phyloP scores from a whole-genome alignment of 768 basidiomycete species.

The Hemileccinum rubropunctum region DNA sequence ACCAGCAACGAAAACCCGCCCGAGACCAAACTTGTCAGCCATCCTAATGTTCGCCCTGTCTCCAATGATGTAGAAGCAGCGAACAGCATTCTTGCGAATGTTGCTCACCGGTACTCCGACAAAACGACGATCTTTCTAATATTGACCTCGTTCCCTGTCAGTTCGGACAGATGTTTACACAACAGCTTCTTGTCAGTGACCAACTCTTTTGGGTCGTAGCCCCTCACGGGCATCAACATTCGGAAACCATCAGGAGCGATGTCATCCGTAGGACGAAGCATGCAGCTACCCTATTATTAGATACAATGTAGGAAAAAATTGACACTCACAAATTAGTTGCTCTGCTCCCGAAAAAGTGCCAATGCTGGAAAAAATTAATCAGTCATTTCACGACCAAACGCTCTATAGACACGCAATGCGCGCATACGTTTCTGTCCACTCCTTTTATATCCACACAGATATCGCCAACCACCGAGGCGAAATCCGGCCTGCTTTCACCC shows the following conservation, averaged over 20 bases:
- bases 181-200: constrained; percentile 25
- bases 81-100: constrained; percentile 3
- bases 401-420: no score
- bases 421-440: constrained; percentile 24
- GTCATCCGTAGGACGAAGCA: constrained; percentile 16
- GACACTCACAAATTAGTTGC: constrained; percentile 3
- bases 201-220: constrained; percentile 15
- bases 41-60: constrained; percentile 47
- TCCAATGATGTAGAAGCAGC: neutral
- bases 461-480: constrained; percentile 34
- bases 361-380: constrained; percentile 12
- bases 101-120: constrained; percentile 29
- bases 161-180: constrained; percentile 26
- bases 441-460: constrained; percentile 25
- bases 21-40: constrained; percentile 40
- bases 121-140: constrained; percentile 28
- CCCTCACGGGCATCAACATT: constrained; percentile 3
- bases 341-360: constrained; percentile 21
- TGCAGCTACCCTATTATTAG: neutral
- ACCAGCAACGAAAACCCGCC: constrained; percentile 48
- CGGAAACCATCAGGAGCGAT: constrained; percentile 22
- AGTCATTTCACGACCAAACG: neutral
- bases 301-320: neutral
- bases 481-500: constrained; percentile 35
- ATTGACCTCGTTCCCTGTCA: constrained; percentile 29